Evolutionary conservation across 768 basidiomycete genomes (phyloP).

Genomic region (Rhizopogon vesiculosus): DNA sequence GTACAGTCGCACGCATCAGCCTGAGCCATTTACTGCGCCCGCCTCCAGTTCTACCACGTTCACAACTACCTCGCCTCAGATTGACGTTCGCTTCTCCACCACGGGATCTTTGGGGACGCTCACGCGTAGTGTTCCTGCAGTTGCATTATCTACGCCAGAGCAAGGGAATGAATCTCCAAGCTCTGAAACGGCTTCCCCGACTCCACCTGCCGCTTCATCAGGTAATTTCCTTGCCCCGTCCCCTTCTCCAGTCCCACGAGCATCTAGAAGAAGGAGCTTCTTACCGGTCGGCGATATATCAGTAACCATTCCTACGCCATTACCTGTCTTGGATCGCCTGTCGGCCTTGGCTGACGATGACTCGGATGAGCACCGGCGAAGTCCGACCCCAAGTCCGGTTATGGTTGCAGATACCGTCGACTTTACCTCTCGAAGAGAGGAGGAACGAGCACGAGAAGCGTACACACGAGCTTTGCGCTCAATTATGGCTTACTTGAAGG

Average conservation of each 20-base stretch:
- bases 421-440: slow-evolving; percentile 51
- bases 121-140: slow-evolving; percentile 27
- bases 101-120: slow-evolving; percentile 57
- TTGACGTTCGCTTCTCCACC: slow-evolving; percentile 70
- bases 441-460: slow-evolving; percentile 65
- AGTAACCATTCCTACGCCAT: slow-evolving; percentile 56
- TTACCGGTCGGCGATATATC: slow-evolving; percentile 75
- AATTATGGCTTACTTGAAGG: slow-evolving; percentile 93
- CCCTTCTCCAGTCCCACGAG: slow-evolving; percentile 38
- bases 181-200: slow-evolving; percentile 2
- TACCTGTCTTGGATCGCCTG: slow-evolving; percentile 52
- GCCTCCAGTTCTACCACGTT: slow-evolving; percentile 23
- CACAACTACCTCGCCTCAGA: slow-evolving; percentile 47
- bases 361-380: slow-evolving; percentile 17
- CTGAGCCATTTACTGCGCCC: slow-evolving; percentile 13
- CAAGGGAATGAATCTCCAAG: slow-evolving; percentile 16
- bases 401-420: slow-evolving; percentile 40
- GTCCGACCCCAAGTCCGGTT: slow-evolving; percentile 40
- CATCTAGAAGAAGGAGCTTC: slow-evolving; percentile 82
- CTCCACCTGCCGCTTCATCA: slow-evolving; percentile 5
- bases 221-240: slow-evolving; percentile 35
- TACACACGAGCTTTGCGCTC: slow-evolving; percentile 81
- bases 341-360: slow-evolving; percentile 38
- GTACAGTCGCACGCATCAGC: slow-evolving; percentile 14
- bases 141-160: slow-evolving; percentile 20